Base-by-base conservation (phyloP, 768 basidiomycete species). In the Lentinula raphanica region DNA sequence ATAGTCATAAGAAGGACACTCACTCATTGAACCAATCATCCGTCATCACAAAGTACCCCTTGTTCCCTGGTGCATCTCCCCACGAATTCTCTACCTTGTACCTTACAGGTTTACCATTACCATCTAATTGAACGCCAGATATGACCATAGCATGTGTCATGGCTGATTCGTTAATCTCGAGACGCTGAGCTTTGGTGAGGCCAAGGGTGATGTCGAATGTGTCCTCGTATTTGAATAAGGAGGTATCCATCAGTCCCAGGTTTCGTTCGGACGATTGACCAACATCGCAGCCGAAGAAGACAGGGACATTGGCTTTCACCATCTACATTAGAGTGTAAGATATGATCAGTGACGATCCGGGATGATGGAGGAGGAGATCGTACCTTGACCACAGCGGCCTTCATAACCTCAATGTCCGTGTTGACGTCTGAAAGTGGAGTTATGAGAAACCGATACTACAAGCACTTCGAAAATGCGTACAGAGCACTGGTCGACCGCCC, bases 141-240 rank as follows among this genome's bases (percentile, higher is more conserved):
- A 98, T 95, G 42, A 96, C 92, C 92, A 93, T 90, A 2, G 93
- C 93, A 69, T 98, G 95, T 1, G 94, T 98, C 94, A 97, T 96
- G 31, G 87, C 70, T 0, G 89, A 91, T 65, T 98, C 94, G 54
- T 85, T 84, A 19, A 86, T 86, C 65, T 86, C 82, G 36, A 98
- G 77, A 12, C 95, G 83, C 66, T 95, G 81, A 0, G 91, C 90
- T 71, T 98, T 98, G 64, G 82, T 86, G 65, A 97, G 78, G 6
- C 84, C 83, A 35, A 96, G 75, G 25, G 75, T 81, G 66, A 94
- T 90, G 67, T 92, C 84, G 67, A 96, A 96, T 0, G 94, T 89
- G 65, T 80, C 84, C 81, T 90, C 88, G 67, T 90, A 91, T 65
- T 92, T 87, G 68, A 86, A 92, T 21, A 95, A 77, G 15, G 80